Evolutionary conservation across 2,329 filamentous ascomycete genomes (phyloP), one percentile per base, ranked within the genome.

Genomic region (Pseudodiploospora longispora): DNA sequence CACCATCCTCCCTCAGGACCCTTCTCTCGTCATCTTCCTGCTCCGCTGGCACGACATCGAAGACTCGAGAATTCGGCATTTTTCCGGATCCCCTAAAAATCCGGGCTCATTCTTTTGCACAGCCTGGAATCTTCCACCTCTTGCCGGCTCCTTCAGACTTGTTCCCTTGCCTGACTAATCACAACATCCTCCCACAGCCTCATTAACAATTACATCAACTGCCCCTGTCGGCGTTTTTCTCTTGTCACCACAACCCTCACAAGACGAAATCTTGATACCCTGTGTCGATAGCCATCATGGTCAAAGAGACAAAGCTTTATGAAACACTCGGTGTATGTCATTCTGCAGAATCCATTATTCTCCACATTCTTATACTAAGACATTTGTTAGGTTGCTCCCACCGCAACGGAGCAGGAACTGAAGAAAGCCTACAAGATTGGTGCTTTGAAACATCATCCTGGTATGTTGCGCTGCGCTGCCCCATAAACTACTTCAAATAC

Each of bases 381-480:
- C 46, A 28, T 27, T 45, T 29, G 32, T 41, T 54, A 94, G 87
- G 86, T 94, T 55, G 53, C 85, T 57, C 83, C 87, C 52, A 82
- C 78, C 58, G 87, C 86, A 53, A 84, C 84, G 47, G 91, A 97
- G 58, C 73, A 83, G 55, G 85, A 96, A 68, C 72, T 98, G 53
- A 96, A 93, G 74, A 89, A 90, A 60, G 89, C 83, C 56, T 95
- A 93, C 77, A 89, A 87, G 67, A 81, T 83, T 54, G 80, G 82
- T 55, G 87, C 87, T 31, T 70, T 93, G 49, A 93, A 91, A 69
- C 85, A 83, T 65, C 87, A 94, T 61, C 87, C 87, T 62, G 85
- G 84, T 87, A 77, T 53, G 79, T 64, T 47, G n/a, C 8, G 0
- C 7, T 35, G 8, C 8, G 30, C 33, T 4, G 12, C 28, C 30